Base-by-base conservation (phyloP, 2,329 filamentous ascomycete genomes). In the Didymella lethalis region DNA sequence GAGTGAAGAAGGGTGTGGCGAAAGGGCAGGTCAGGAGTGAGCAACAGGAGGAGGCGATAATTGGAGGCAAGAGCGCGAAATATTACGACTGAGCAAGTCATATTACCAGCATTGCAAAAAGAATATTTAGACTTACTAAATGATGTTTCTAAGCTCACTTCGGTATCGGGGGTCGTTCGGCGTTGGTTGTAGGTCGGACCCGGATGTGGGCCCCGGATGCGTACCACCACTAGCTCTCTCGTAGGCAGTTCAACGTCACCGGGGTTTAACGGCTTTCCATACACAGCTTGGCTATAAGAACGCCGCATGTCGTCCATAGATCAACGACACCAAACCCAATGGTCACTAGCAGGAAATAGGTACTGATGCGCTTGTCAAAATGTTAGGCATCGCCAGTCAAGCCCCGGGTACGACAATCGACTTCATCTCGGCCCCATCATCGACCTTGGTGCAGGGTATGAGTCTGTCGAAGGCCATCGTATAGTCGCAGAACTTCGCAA, bases 11-110 rank as follows among this genome's bases (percentile, higher is more conserved):
- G 25, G 59, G 59, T 43, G 59, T 62, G 2, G 48, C 45, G 12
- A 57, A 63, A 32, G 55, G 58, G 12, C 34, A 54, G 20, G 55
- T 57, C 1, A 55, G 63, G 32, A 65, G 63, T 36, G 60, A 63
- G 36, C 45, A 49, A 32, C 63, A 63, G 11, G 60, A 65, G 40
- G 63, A 65, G 29, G 48, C 53, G 0, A 65, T 65, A 7, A 55
- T 63, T 36, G 55, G 54, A 20, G 63, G 60, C 3, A 63, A 51
- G 23, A 63, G 47, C 25, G 55, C 51, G 28, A 65, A 63, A 44
- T 65, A 65, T 36, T 63, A 63, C 23, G 60, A 65, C 44, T 63
- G 47, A 56, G 14, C 32, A 36, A n/a, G 12, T 4, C 16, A 36
- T 36, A n/a, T 7, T 14, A 36, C 1, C 16, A 16, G n/a, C 16